A percentile compares a stretch with the other conserved stretches of the same genome.
phyloP scores from a whole-genome alignment of 2,329 filamentous ascomycete species.

The Davidsoniella eucalypti region DNA sequence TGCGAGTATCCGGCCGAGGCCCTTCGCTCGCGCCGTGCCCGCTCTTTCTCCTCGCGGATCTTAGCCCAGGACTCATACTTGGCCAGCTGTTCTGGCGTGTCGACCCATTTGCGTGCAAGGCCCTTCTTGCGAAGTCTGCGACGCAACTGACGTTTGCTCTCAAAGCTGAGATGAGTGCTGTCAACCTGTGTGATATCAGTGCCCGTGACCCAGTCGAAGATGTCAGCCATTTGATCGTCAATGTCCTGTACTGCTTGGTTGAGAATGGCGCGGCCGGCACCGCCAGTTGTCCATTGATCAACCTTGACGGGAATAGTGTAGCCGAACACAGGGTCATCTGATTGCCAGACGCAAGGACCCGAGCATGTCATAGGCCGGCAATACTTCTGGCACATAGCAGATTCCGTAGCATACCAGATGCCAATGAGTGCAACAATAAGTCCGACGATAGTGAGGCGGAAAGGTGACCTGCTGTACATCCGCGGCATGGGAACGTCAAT shows the following conservation, averaged over 20 bases:
- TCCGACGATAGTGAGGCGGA: conserved; percentile 33
- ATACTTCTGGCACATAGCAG: conserved; percentile 34
- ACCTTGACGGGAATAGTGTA: conserved; percentile 43
- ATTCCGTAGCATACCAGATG: conserved; percentile 40
- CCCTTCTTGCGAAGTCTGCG: conserved; percentile 29
- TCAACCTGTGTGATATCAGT: conserved; percentile 28
- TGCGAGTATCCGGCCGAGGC: conserved; percentile 17
- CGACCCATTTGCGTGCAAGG: conserved; percentile 22
- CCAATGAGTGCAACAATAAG: conserved; percentile 26
- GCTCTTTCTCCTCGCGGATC: conserved; percentile 23
- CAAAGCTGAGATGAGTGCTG: conserved; percentile 17
- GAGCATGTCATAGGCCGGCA: conserved; percentile 37
- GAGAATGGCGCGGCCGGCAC: conserved; percentile 27
- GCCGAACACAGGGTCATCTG: conserved; percentile 44
- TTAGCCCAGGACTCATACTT: conserved; percentile 27
- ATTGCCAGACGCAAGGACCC: conserved; percentile 36
- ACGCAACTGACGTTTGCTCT: conserved; percentile 30
- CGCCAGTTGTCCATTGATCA: conserved; percentile 42
- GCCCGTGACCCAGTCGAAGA: conserved; percentile 27
- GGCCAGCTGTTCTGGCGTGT: conserved; percentile 25
- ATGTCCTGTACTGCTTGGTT: conserved; percentile 26
- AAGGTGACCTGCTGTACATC: conserved; percentile 29
- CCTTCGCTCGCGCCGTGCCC: conserved; percentile 20
- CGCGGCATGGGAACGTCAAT: conserved; percentile 29
- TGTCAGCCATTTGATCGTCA: conserved; percentile 31